Evolutionary conservation across 805 yeast species (phyloP), one percentile per base, ranked within the genome.

Genomic region (Hermanozyma aechmeae): DNA sequence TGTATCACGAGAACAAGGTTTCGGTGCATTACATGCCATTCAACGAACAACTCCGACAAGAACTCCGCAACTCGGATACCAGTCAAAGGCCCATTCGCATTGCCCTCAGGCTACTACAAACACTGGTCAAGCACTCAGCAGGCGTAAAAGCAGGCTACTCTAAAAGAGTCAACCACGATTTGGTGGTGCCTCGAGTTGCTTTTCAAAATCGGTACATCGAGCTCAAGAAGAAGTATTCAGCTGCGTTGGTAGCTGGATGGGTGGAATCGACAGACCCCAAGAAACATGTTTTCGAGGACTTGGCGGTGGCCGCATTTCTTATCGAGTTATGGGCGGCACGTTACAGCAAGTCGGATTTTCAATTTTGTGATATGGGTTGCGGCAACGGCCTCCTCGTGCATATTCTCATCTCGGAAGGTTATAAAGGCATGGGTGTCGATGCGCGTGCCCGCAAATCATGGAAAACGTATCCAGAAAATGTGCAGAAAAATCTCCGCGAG

Each of bases 261-360:
- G 75, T 68, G n/a, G 97, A 89, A 54, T 76, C 79, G 17, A 89
- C 97, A 2, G 96, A 89, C 53, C 96, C 96, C 3, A 72, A 79
- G 42, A 89, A 89, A 51, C 97, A 89, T 56, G 96, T 89, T 0
- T 89, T 87, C 58, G 97, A 89, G 60, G 97, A 89, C 51, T 71
- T 89, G 30, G 93, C 95, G 3, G 87, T 89, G 42, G 96, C 96
- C 1, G 95, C 96, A 0, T 89, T 89, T 43, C 61, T 89, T 36
- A 82, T 89, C 16, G 95, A 84, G 55, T 65, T 83, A 20, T 89
- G 97, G 97, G 54, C 54, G 6, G 59, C 66, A 26, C 48, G 47
- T 18, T 44, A 41, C 17, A 70, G 68, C 39, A 54, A 56, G 14
- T 43, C 48, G 4, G 57, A 56, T 4, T 75, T 80, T 43, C 78